These are phyloP conservation scores for Ogataea degrootiae DNA, from an alignment of 805 yeast species.

Conservation along the genomic window DNA sequence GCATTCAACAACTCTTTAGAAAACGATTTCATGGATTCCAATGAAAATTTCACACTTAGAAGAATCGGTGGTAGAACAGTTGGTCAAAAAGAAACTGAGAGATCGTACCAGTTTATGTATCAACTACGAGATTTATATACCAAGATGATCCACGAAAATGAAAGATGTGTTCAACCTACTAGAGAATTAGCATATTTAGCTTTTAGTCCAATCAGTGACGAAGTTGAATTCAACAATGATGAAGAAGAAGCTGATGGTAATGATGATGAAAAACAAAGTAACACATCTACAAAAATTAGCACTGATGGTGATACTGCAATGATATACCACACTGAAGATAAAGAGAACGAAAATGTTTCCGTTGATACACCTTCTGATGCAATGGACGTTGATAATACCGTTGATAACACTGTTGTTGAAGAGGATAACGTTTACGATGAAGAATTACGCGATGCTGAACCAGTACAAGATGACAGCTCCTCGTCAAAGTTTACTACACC, in stretches of 20 bases:
- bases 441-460: background rate
- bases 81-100: slow-evolving; percentile 67
- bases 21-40: slow-evolving; percentile 22
- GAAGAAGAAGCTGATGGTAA: background rate
- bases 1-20: slow-evolving; percentile 41
- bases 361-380: background rate
- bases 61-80: slow-evolving; percentile 87
- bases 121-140: slow-evolving; percentile 65
- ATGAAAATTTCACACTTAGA: slow-evolving; percentile 38
- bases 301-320: slow-evolving; percentile 4
- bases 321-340: slow-evolving; percentile 5
- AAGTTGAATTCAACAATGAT: slow-evolving; percentile 49
- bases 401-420: background rate
- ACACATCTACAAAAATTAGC: background rate
- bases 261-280: background rate
- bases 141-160: slow-evolving; percentile 59
- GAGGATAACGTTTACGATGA: background rate
- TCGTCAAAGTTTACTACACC: background rate
- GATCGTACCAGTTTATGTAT: slow-evolving; percentile 78
- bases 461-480: background rate
- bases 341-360: slow-evolving; percentile 2
- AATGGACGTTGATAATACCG: background rate
- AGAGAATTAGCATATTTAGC: slow-evolving; percentile 86
- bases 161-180: slow-evolving; percentile 71
- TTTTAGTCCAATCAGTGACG: slow-evolving; percentile 65